These are phyloP conservation scores for Penicillium freii DNA, from an alignment of 2,329 filamentous ascomycete genomes.

Conservation along the genomic window DNA sequence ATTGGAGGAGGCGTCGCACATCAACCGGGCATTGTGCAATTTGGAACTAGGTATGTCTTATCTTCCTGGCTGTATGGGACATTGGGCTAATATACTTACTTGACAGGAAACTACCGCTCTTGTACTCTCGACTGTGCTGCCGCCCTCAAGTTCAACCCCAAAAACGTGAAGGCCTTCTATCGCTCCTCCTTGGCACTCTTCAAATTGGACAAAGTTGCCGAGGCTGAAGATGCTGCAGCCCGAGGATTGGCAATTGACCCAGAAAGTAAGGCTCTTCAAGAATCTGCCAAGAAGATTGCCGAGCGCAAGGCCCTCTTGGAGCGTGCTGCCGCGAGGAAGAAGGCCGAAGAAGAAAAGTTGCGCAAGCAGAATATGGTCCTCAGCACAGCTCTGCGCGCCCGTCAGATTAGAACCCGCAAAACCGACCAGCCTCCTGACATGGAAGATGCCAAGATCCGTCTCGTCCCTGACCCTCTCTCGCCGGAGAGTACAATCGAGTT, in stretches of 20 bases:
- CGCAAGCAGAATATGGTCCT: conserved; percentile 62
- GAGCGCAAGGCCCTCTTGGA: conserved; percentile 57
- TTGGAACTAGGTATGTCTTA: conserved; percentile 66
- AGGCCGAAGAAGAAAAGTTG: conserved; percentile 45
- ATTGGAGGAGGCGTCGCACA: conserved; percentile 72
- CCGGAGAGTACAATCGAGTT: conserved; percentile 70
- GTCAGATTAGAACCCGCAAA: conserved; percentile 66
- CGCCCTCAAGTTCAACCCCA: conserved; percentile 73
- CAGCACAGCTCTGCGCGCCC: conserved; percentile 62
- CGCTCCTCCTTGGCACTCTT: conserved; percentile 76
- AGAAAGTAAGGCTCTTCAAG: conserved; percentile 64
- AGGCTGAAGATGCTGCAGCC: conserved; percentile 76
- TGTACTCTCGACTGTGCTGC: conserved; percentile 81
- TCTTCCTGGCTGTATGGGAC: neutral
- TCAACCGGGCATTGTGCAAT: conserved; percentile 88
- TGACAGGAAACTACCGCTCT: conserved; percentile 74
- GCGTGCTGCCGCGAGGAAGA: conserved; percentile 56
- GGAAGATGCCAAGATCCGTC: conserved; percentile 72
- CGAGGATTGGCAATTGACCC: conserved; percentile 72
- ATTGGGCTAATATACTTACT: neutral
- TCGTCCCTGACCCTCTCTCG: conserved; percentile 71
- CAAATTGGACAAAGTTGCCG: conserved; percentile 71
- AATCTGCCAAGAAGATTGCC: conserved; percentile 62
- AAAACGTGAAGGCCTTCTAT: conserved; percentile 88
- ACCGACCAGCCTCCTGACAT: conserved; percentile 77